Base-by-base conservation (phyloP, 257 asterid species). In the Ehretia macrophylla region DNA sequence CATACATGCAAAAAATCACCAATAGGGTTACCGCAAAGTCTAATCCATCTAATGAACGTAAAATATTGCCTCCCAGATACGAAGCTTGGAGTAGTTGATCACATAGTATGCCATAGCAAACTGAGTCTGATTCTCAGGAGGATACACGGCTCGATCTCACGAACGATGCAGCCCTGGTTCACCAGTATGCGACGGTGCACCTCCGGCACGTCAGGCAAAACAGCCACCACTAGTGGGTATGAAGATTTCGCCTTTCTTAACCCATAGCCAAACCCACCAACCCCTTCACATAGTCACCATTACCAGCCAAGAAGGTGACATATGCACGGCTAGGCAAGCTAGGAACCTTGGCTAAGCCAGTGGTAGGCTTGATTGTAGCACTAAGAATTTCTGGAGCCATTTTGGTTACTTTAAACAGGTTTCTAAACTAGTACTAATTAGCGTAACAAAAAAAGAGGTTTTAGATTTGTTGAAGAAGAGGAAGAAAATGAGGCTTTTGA, bases 241-340 rank as follows among this genome's bases (percentile, higher is more conserved):
- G 69, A 53, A 17, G 65, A 14, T 6, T 64, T 60, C 9, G 56
- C 78, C 22, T 68, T 73, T 47, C 69, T 58, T 19, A 73, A 60
- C 13, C 78, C 39, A 68, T 73, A 17, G 70, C 78, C 49, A 73
- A 64, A 0, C 78, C 74, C 32, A 73, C 74, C 19, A 63, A 74
- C 11, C 78, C 78, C 58, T 73, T 68, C 60, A 73, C 74, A 17
- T 73, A 73, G 35, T 68, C 74, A 9, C 74, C 71, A 6, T 55
- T 55, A 0, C 79, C 79, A 0, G 79, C 79, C 60, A 74, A 60
- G 59, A 74, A 74, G 5, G 75, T 68, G 8, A 74, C 74, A 51
- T 74, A 74, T 11, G 63, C 79, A 55, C 68, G 61, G 58, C 32
- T 65, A 4, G 51, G 8, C 19, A 53, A 5, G 19, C 53, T 55